Base-by-base conservation (phyloP, 1,284 basidiomycete genomes). In the Athelia sp. region DNA sequence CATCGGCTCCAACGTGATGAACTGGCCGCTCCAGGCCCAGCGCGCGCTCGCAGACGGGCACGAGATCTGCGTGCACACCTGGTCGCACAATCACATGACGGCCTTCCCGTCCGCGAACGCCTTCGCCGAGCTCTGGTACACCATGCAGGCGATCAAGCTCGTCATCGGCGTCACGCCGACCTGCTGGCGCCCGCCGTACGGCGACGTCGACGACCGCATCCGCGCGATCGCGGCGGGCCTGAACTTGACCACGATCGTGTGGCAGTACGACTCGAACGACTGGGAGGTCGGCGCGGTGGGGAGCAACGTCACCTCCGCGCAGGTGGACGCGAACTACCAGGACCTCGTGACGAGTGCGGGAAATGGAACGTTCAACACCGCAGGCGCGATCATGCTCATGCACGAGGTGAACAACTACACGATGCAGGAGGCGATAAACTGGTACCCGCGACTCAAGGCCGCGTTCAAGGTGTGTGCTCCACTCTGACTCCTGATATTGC, bases 71-170 rank as follows among this genome's bases (percentile, higher is more conserved):
- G 71, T 73, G 50, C 79, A 82, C 54, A 76, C 75, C 4, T 82
- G 80, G 81, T 80, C 78, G 18, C 80, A 81, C 52, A 65, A 62
- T 52, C 79, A 82, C 61, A 80, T 87, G 68, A 93, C 90, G 10
- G 75, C 83, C 10, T 74, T 90, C 43, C 70, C 77, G 40, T 91
- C 86, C 62, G 71, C 82, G 58, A 69, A 89, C 58, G 87, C 85
- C 22, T 87, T 91, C 45, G 88, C 89, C 13, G 89, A 92, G 63
- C 74, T 93, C 29, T 89, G 83, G 50, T 93, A 90, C 72, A 84
- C 76, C 6, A 66, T 79, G 54, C 52, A 79, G 66, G 66, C 69
- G 1, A 72, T 81, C 48, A 77, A 79, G 54, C 59, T 76, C n/a
- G 72, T 73, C 15, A 61, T 77, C 15, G 82, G 84, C 35, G 74